A percentile compares a stretch with the other conserved stretches of the same genome.
phyloP scores from a whole-genome alignment of 75 land plant genomes.

The Pinus albicaulis region DNA sequence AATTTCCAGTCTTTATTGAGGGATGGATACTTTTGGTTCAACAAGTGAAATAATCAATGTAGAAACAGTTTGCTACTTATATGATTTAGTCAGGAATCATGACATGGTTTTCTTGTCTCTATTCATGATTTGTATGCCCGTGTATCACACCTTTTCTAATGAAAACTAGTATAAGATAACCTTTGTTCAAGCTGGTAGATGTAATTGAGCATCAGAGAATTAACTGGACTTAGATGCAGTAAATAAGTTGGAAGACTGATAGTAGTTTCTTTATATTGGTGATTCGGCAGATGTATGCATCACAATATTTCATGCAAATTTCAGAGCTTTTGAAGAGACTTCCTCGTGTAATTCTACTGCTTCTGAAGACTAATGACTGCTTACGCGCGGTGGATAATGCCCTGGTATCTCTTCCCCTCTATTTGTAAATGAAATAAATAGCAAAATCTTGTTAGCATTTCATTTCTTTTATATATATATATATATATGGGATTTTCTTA shows the following conservation, averaged over 20 bases:
- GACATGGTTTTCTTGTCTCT: not conserved
- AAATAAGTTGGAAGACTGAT: not conserved
- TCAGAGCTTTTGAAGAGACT: conserved; percentile 81
- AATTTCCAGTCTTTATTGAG: too few relatives aligned
- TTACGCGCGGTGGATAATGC: conserved; percentile 82
- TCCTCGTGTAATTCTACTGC: conserved; percentile 86
- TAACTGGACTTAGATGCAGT: not conserved
- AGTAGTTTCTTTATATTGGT: not conserved
- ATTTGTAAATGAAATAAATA: not conserved
- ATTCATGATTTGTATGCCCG: not conserved
- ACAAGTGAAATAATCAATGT: not conserved
- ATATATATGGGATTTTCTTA: not conserved
- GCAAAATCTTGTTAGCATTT: not conserved
- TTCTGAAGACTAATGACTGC: conserved; percentile 97
- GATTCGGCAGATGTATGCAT: conserved; percentile 80
- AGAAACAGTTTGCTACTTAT: not conserved
- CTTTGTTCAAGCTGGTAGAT: too few relatives aligned
- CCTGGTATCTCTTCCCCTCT: conserved; percentile 52
- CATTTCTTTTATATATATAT: not conserved
- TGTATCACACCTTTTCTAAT: not conserved
- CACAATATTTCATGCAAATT: conserved; percentile 82
- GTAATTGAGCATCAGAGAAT: too few relatives aligned
- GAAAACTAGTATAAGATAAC: not conserved
- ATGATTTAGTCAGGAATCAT: not conserved
- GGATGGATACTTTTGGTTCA: not conserved